phyloP scores from a whole-genome alignment of 1,284 basidiomycete genomes.

The Stygiomarasmius scandens region DNA sequence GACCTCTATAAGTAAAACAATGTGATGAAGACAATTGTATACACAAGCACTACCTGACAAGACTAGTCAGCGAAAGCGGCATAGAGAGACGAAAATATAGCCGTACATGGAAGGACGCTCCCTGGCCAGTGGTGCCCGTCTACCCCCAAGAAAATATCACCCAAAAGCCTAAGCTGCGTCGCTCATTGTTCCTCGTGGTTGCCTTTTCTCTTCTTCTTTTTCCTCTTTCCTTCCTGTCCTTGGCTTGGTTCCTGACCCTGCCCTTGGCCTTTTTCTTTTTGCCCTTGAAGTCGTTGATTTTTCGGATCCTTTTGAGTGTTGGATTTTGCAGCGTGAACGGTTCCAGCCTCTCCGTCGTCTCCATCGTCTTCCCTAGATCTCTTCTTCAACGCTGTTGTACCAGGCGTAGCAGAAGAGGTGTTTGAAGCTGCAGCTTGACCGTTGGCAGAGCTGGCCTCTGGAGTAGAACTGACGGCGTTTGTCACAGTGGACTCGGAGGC shows the following conservation, averaged over 20 bases:
- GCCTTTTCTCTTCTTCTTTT: not conserved
- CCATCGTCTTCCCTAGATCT: constrained; percentile 1
- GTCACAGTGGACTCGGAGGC: not conserved
- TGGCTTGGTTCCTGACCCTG: too few relatives aligned
- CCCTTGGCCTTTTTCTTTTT: constrained; percentile 1
- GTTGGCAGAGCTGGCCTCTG: not conserved
- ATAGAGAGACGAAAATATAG: too few relatives aligned
- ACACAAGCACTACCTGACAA: too few relatives aligned
- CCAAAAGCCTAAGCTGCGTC: not conserved
- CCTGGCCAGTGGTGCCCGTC: too few relatives aligned
- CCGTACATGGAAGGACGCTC: too few relatives aligned
- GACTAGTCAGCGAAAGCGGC: too few relatives aligned
- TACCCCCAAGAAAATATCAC: too few relatives aligned
- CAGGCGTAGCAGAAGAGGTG: too few relatives aligned
- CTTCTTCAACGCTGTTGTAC: not conserved
- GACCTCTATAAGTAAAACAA: too few relatives aligned
- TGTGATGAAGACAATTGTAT: too few relatives aligned
- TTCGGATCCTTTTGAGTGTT: not conserved
- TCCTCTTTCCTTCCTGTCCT: not conserved
- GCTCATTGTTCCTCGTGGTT: not conserved
- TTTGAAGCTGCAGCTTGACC: not conserved
- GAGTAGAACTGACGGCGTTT: not conserved
- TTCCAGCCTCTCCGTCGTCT: not conserved
- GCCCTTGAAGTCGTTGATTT: not conserved
- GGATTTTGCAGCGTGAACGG: not conserved